Conservation (phyloP, 257 asterid species). For the Cynanchum wilfordii region DNA sequence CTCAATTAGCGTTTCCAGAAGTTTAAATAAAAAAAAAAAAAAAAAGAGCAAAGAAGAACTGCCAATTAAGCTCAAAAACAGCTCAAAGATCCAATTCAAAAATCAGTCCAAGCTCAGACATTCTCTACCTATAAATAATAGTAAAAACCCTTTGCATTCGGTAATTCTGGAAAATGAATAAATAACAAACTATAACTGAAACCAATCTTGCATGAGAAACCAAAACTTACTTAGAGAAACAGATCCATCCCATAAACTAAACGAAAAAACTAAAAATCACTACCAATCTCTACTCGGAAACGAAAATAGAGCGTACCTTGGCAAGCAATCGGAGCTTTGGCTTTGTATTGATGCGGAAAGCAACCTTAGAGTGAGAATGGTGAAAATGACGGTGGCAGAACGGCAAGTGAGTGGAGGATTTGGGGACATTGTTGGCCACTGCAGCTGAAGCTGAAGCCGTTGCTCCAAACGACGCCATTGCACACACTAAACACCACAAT, state of each 20-base stretch:
- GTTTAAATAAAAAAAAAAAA: background rate
- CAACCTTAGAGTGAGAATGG: constrained; percentile 37
- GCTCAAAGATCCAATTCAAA: background rate
- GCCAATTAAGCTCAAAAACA: background rate
- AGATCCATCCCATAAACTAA: constrained; percentile 5
- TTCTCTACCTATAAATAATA: background rate
- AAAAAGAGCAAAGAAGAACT: background rate
- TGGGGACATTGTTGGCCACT: constrained; percentile 36
- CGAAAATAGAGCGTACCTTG: constrained; percentile 35
- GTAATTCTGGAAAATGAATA: background rate
- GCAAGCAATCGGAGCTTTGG: constrained; percentile 54
- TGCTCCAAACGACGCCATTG: constrained; percentile 73
- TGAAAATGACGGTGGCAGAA: constrained; percentile 30
- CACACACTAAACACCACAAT: constrained; percentile 13
- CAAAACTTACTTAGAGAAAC: background rate
- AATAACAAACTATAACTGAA: too few species aligned
- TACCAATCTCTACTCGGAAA: background rate
- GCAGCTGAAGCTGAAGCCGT: constrained; percentile 37
- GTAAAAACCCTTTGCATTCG: background rate
- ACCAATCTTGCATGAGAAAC: constrained; percentile 16
- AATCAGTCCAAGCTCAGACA: background rate
- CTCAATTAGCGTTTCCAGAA: background rate
- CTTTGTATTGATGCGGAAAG: constrained; percentile 50
- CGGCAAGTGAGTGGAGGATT: constrained; percentile 37
- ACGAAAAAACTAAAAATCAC: background rate